Evolutionary conservation across 805 yeast genomes (phyloP), one percentile per base, ranked within the genome.

Genomic region (Wickerhamiella siamensis): DNA sequence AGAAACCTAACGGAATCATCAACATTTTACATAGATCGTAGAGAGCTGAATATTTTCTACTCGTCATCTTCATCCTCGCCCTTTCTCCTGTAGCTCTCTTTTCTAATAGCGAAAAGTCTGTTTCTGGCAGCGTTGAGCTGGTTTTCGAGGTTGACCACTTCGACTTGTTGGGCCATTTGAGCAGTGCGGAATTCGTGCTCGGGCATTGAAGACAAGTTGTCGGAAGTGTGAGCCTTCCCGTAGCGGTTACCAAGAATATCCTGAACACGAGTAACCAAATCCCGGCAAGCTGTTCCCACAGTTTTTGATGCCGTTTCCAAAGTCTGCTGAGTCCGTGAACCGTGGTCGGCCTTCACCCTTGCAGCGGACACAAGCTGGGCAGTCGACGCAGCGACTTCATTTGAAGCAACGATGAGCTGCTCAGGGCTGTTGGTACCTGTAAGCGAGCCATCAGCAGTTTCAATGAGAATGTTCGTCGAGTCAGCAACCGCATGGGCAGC

Each of bases 141-240:
- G 51, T 81, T 81, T 54, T 84, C 95, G 43, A 84, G 66, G 59
- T 81, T 82, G 60, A 84, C 66, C 39, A 86, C 84, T 56, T 82
- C 87, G 5, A 84, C 94, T 58, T 84, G 95, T 59, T 83, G 94
- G 56, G 83, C 94, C 94, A 84, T 82, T 52, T 86, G 91, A 18
- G 74, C 72, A 0, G 93, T 80, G 60, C 79, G 81, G 52, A 82
- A 83, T 59, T 83, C 94, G 56, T 81, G 83, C 24, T 81, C 71
- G 6, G 83, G 68, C 43, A 83, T 60, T 52, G 70, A 72, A 18
- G 81, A 67, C 55, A 77, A 80, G 57, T 86, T 93, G 41, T 48
- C 39, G 36, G 5, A 14, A 20, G 53, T 57, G n/a, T 53, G 61
- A 20, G 65, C 62, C 15, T 38, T 37, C 27, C 50, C 41, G 33